A percentile compares a stretch with the other conserved stretches of the same genome.
These are phyloP conservation scores for Knufia fluminis DNA, from an alignment of 2,329 filamentous ascomycete species.

Conservation along the genomic window DNA sequence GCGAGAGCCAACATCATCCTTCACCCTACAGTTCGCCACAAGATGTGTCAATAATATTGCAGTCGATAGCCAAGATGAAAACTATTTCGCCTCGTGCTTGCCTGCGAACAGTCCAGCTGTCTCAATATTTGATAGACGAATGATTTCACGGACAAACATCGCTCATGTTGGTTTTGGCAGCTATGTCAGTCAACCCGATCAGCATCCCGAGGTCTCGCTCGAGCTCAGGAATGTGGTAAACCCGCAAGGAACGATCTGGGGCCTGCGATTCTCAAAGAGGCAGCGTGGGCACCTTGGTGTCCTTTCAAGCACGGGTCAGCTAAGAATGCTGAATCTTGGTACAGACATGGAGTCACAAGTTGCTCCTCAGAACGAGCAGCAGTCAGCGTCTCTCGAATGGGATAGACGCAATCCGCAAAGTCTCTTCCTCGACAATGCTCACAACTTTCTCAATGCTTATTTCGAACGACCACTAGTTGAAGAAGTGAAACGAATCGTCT, in stretches of 20 bases:
- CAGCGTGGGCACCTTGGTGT: slow-evolving; percentile 50
- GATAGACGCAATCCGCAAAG: slow-evolving; percentile 34
- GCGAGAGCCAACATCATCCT: slow-evolving; percentile 34
- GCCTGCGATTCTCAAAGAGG: slow-evolving; percentile 50
- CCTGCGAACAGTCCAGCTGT: slow-evolving; percentile 49
- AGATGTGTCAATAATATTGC: slow-evolving; percentile 55
- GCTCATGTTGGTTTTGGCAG: slow-evolving; percentile 27
- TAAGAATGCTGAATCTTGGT: slow-evolving; percentile 48
- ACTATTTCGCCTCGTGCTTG: slow-evolving; percentile 53
- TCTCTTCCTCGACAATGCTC: slow-evolving; percentile 38
- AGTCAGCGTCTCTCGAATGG: slow-evolving; percentile 22
- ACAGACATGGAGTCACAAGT: slow-evolving; percentile 40
- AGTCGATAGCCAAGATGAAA: slow-evolving; percentile 55
- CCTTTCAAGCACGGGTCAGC: slow-evolving; percentile 49
- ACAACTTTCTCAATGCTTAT: slow-evolving; percentile 37
- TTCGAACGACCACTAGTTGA: slow-evolving; percentile 36
- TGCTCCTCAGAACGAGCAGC: slow-evolving; percentile 30
- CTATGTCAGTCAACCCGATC: slow-evolving; percentile 24
- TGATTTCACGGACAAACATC: slow-evolving; percentile 31
- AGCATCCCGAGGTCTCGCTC: slow-evolving; percentile 41
- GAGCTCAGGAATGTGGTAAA: slow-evolving; percentile 49
- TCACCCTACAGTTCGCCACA: slow-evolving; percentile 43
- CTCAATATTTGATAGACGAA: slow-evolving; percentile 54
- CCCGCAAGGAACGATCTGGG: slow-evolving; percentile 49
- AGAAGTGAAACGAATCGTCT: slow-evolving; percentile 44